Evolutionary conservation across 208 protist genomes (phyloP).

Genomic region (Crithidia bombi): DNA sequence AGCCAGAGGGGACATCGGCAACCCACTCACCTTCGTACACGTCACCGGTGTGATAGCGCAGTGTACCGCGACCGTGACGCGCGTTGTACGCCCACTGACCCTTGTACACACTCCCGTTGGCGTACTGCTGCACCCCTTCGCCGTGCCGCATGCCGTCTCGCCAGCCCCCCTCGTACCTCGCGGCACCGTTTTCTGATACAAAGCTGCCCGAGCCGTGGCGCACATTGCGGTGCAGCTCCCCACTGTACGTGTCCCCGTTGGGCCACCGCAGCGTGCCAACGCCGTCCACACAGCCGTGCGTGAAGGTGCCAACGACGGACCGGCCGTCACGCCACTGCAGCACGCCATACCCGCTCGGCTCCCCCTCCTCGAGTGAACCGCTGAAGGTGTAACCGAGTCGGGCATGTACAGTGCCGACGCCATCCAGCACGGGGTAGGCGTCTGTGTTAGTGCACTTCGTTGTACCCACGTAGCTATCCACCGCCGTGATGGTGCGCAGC

Average conservation of each 20-base stretch:
- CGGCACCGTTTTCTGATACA: conserved; percentile 41
- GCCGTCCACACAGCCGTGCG: conserved; percentile 44
- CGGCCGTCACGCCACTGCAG: conserved; percentile 61
- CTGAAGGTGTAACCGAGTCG: conserved; percentile 72
- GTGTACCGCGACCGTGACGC: conserved; percentile 63
- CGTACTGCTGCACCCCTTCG: conserved; percentile 64
- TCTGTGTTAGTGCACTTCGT: conserved; percentile 11
- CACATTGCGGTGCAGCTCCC: conserved; percentile 63
- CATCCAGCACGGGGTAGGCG: conserved; percentile 38
- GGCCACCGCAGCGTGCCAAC: conserved; percentile 52
- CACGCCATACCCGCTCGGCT: conserved; percentile 56
- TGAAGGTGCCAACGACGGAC: conserved; percentile 50
- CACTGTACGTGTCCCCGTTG: conserved; percentile 70
- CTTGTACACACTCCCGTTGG: conserved; percentile 68
- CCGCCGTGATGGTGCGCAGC: conserved; percentile 46
- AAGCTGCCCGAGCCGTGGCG: conserved; percentile 82
- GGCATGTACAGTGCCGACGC: conserved; percentile 46
- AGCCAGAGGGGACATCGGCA: conserved; percentile 51
- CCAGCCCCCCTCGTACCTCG: conserved; percentile 81
- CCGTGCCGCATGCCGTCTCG: conserved; percentile 66
- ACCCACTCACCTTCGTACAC: conserved; percentile 85
- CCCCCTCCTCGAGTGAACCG: conserved; percentile 50
- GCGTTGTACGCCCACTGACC: conserved; percentile 63
- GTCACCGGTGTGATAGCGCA: conserved; percentile 63
- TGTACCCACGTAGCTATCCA: conserved; percentile 28